Base-by-base conservation (phyloP, 352 stramenopile species). In the Phytophthora podocarpi region DNA sequence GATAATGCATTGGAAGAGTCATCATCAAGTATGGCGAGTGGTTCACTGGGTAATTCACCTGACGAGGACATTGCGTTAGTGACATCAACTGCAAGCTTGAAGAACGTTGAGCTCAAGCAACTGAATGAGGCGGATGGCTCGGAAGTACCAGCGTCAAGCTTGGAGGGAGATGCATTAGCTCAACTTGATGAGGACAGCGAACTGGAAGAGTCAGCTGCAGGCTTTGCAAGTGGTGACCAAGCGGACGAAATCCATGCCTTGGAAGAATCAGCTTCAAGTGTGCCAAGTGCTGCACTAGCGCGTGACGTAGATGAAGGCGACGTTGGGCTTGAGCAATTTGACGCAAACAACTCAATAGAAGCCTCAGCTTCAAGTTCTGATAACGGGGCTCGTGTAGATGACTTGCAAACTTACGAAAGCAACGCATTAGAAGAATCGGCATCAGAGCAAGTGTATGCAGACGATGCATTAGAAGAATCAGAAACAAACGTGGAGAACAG, bases 1-100 rank as follows among this genome's bases (percentile, higher is more conserved):
- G 42, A 12, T 10, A 34, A 30, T 15, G 30, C 20, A 18, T 43
- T 63, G 24, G 49, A 60, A 41, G 24, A 54, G 1, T 65, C 57
- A 30, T 20, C 27, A 23, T 39, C 31, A 26, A 45, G 20, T 12
- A 18, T 32, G 4, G 18, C 20, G 9, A 59, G 27, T n/a, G 24
- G 21, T 34, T 18, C 10, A 13, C 15, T 35, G 9, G 16, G 7
- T 4, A 34, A 21, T 40, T 52, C 28, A 15, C 5, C 10, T 16
- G 15, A 58, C 34, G 47, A 57, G 1, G 40, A 28, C 1, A n/a
- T 32, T 3, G 23, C 20, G 7, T 35, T 63, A 36, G 43, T 56
- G 23, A 21, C 5, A 36, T 58, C 55, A 0, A 27, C 9, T 16
- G 20, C 8, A 4, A 45, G 18, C 11, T 23, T n/a, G 20, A 23